A percentile compares a stretch with the other conserved stretches of the same genome.
Conservation (phyloP, 257 asterid genomes). For the Knoxia roxburghii region DNA sequence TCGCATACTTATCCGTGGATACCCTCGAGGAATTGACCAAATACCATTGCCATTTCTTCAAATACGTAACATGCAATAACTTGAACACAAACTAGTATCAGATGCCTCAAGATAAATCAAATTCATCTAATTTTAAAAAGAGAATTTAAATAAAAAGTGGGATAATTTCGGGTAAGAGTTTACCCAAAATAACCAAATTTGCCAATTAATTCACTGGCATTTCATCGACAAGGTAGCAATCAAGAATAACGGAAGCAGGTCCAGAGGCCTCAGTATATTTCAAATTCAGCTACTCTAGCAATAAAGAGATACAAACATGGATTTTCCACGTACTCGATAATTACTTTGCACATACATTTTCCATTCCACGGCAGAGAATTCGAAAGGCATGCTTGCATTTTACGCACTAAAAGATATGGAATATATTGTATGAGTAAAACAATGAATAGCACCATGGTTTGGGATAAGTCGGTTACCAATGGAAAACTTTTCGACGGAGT, state of each 20-base stretch:
- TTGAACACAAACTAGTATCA: neutral
- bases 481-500: neutral
- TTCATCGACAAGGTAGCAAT: constrained; percentile 27
- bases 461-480: neutral
- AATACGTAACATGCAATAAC: constrained; percentile 20
- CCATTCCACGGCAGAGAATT: too few relatives aligned
- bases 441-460: neutral
- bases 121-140: neutral
- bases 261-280: neutral
- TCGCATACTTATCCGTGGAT: neutral
- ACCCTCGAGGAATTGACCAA: neutral
- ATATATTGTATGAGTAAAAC: neutral
- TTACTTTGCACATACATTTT: too few relatives aligned
- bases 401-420: neutral
- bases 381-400: neutral
- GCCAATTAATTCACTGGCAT: constrained; percentile 20
- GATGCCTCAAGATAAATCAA: neutral
- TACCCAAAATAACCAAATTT: neutral
- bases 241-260: constrained; percentile 6
- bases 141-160: neutral
- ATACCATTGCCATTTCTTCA: constrained; percentile 27
- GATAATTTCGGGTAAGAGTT: too few relatives aligned
- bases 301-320: neutral
- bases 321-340: neutral
- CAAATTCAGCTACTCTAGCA: neutral